Percentiles rank a stretch among this genome's conserved stretches.
These are phyloP conservation scores for Platanthera zijinensis DNA, from an alignment of 106 monocot species.

Conservation along the genomic window DNA sequence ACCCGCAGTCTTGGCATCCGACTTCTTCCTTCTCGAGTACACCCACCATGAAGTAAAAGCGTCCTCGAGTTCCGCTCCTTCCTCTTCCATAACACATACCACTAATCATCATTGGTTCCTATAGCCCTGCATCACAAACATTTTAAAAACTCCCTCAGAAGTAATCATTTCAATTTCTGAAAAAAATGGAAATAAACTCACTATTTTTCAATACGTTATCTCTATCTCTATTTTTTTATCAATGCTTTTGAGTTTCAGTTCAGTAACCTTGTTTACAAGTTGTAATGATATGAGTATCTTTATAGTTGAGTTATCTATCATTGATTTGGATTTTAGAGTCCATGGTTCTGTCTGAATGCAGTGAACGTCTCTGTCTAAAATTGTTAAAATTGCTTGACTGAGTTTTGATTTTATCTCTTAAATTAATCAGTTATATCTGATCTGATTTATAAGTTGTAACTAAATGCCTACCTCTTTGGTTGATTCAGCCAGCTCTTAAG, in stretches of 20 bases:
- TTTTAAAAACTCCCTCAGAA: no score
- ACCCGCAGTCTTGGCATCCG: no score
- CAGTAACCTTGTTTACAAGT: background rate
- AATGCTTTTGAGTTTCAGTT: background rate
- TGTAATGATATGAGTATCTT: background rate
- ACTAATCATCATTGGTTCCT: no score
- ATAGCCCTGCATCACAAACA: no score
- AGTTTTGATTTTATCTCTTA: background rate
- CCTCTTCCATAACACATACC: no score
- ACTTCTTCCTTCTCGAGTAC: no score
- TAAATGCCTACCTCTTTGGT: background rate
- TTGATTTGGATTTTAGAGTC: background rate
- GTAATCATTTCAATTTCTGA: no score
- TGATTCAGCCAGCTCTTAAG: background rate
- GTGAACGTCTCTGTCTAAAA: background rate
- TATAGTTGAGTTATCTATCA: background rate
- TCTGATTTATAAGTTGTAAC: background rate
- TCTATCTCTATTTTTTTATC: background rate
- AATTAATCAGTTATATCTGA: background rate
- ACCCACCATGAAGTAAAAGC: no score
- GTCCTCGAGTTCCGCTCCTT: no score
- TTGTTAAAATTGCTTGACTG: background rate
- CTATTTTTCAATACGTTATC: no score
- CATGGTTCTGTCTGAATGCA: background rate
- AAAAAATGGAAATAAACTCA: no score